phyloP scores from a whole-genome alignment of 768 basidiomycete species.

The Psilocybe cubensis region DNA sequence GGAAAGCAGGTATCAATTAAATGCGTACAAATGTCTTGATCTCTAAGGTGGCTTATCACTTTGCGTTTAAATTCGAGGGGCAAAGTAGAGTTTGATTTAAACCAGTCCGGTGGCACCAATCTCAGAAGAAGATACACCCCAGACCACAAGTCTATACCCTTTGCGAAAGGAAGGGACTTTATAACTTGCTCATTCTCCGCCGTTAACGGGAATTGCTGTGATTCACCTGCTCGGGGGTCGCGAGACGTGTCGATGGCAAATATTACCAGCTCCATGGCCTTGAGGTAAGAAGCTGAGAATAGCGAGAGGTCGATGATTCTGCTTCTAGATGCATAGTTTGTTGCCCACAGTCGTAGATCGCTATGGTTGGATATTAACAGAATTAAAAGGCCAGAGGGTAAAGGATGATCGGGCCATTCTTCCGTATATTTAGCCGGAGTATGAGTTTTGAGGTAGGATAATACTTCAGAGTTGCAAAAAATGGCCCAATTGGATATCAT shows the following conservation, averaged over 20 bases:
- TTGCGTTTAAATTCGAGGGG: conserved; percentile 51
- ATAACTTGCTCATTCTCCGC: conserved; percentile 29
- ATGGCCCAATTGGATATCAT: conserved; percentile 64
- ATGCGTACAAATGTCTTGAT: conserved; percentile 20
- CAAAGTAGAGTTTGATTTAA: conserved; percentile 34
- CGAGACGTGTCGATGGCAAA: conserved; percentile 26
- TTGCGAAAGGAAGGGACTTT: conserved; percentile 30
- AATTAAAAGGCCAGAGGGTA: conserved; percentile 64
- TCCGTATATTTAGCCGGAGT: conserved; percentile 39
- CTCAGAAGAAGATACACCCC: conserved; percentile 48
- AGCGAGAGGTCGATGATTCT: conserved; percentile 50
- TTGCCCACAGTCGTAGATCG: conserved; percentile 65
- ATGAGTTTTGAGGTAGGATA: conserved; percentile 39
- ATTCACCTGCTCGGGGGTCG: neutral
- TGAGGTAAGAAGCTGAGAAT: conserved; percentile 51
- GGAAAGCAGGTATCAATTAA: conserved; percentile 47
- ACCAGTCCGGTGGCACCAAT: conserved; percentile 50
- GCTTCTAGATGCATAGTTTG: conserved; percentile 43
- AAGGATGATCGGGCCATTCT: conserved; percentile 59
- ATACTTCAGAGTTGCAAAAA: conserved; percentile 53
- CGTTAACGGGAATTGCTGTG: neutral
- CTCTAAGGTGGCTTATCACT: conserved; percentile 54
- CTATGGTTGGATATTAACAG: conserved; percentile 55
- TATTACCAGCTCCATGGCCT: conserved; percentile 46
- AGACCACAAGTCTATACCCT: conserved; percentile 52